A percentile compares a stretch with the other conserved stretches of the same genome.
phyloP scores from a whole-genome alignment of 495 filamentous ascomycete genomes.

The Viridothelium virens region DNA sequence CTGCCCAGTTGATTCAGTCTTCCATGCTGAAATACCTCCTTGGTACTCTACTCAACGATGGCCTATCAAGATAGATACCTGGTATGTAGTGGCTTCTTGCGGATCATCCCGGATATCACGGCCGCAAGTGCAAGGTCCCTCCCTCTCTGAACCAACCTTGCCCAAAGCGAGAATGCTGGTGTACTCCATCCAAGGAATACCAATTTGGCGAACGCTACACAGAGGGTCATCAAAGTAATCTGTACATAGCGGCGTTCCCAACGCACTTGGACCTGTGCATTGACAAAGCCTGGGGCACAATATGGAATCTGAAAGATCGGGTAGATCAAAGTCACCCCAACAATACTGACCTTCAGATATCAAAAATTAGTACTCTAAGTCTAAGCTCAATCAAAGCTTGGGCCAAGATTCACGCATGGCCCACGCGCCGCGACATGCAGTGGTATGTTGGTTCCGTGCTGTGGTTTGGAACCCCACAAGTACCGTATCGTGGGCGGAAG shows the following conservation, averaged over 20 bases:
- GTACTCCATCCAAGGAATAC: background rate
- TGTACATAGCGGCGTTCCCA: background rate
- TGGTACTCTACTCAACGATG: background rate
- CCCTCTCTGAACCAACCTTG: background rate
- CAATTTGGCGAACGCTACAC: background rate
- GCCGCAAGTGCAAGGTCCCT: background rate
- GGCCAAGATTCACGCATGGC: too few species aligned
- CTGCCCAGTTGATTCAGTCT: background rate
- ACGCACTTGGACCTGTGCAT: too few species aligned
- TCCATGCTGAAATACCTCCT: background rate
- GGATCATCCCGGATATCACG: background rate
- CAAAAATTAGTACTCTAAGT: too few species aligned
- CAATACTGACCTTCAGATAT: too few species aligned
- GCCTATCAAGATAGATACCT: background rate
- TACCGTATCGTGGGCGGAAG: too few species aligned
- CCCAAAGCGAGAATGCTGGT: background rate
- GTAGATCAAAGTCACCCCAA: too few species aligned
- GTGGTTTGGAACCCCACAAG: too few species aligned
- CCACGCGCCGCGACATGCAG: too few species aligned
- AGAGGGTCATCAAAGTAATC: background rate
- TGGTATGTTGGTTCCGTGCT: too few species aligned
- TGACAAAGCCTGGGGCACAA: too few species aligned
- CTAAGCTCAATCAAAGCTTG: too few species aligned
- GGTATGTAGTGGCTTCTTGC: background rate
- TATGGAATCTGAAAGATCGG: too few species aligned